Evolutionary conservation across 768 basidiomycete genomes (phyloP).

Genomic region (Boletus vermiculosoides): DNA sequence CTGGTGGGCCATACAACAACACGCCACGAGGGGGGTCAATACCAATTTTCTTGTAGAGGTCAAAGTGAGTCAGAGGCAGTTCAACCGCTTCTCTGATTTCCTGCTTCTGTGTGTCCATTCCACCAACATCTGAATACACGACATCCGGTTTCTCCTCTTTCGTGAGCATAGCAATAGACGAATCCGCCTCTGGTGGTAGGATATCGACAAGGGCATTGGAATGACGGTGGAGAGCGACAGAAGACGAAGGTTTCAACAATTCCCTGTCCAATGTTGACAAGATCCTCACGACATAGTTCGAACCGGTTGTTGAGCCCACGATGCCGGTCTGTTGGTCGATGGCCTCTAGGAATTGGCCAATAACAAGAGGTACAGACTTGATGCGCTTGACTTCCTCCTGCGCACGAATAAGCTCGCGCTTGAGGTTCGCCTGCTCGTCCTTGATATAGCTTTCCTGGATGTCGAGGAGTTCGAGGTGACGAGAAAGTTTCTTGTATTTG

Average conservation of each 20-base stretch:
- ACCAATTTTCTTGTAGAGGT: conserved; percentile 98
- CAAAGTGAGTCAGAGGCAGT: conserved; percentile 93
- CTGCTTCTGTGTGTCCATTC: conserved; percentile 97
- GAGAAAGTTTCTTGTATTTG: conserved; percentile 95
- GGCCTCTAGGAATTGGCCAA: conserved; percentile 98
- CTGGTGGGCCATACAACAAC: conserved; percentile 94
- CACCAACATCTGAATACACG: conserved; percentile 90
- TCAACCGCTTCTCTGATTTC: conserved; percentile 99
- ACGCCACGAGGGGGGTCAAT: conserved; percentile 99
- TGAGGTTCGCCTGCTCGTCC: conserved; percentile 96
- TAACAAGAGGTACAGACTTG: conserved; percentile 97
- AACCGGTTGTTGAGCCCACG: conserved; percentile 96
- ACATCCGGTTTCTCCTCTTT: conserved; percentile 96
- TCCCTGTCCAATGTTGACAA: conserved; percentile 96
- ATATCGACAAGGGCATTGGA: conserved; percentile 99
- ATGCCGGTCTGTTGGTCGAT: conserved; percentile 98
- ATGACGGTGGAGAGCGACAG: conserved; percentile 97
- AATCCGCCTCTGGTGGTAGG: conserved; percentile 97
- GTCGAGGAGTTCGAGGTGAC: conserved; percentile 93
- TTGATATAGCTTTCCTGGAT: conserved; percentile 97
- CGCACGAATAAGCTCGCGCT: conserved; percentile 95
- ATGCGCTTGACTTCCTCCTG: conserved; percentile 99
- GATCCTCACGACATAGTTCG: conserved; percentile 97
- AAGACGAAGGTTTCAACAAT: conserved; percentile 93
- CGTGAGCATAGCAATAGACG: conserved; percentile 92